Base-by-base conservation (phyloP, 2,329 filamentous ascomycete genomes). In the Canariomyces notabilis region DNA sequence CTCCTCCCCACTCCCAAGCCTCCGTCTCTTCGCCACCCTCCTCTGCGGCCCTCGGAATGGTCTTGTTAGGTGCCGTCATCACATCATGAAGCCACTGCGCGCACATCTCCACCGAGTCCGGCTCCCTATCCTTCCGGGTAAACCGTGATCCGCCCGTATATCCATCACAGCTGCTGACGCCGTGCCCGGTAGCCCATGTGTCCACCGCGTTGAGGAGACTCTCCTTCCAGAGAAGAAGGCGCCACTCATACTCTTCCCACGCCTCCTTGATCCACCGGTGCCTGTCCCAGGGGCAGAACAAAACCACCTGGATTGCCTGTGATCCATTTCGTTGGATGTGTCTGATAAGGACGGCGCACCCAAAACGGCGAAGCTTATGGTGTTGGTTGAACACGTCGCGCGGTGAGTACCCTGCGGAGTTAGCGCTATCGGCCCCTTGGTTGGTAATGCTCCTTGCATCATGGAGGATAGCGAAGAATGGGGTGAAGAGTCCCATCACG, bases 101-200 rank as follows among this genome's bases (percentile, higher is more conserved):
- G 6, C 14, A 21, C 36, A 45, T 45, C 36, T 35, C 42, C 15
- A 45, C 29, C 16, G 42, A 38, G 21, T 39, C 42, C n/a, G 21
- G 29, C 5, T 39, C 29, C 9, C 29, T 20, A 14, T 35, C 36
- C 29, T 39, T 29, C 3, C 29, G 29, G 6, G 20, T 29, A 8
- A 7, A 2, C 16, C 23, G 23, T 2, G 42, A 45, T 4, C 42
- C 42, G n/a, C 42, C 36, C 3, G 20, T 26, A 16, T 45, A 39
- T 4, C 36, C 36, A 2, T 34, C 42, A 21, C 19, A 29, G 11
- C 38, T 6, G 20, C 12, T 7, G 15, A 45, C 42, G 2, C 12
- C n/a, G 5, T 45, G 15, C 16, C 20, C 12, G n/a, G 20, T 20
- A 15, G 36, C 42, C 36, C 42, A 45, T 2, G 11, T n/a, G 6